phyloP scores from a whole-genome alignment of 192 early-diverging fungal genomes.

The Rhizophagus clarus region DNA sequence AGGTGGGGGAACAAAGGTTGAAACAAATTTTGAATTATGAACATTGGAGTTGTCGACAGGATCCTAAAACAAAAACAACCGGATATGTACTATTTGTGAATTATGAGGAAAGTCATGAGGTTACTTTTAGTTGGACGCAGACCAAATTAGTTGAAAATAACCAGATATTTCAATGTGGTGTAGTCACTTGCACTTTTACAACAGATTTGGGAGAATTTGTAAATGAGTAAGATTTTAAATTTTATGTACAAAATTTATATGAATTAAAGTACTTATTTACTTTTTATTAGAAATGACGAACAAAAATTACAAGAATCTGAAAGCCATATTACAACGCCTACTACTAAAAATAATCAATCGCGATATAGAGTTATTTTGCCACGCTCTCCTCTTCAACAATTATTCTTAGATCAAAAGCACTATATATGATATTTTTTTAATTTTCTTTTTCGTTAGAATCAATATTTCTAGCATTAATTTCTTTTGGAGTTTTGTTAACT shows the following conservation, averaged over 20 bases:
- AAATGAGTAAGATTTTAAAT: not conserved
- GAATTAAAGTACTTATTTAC: no score
- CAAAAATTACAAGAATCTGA: no score
- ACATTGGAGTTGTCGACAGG: not conserved
- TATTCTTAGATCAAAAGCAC: not conserved
- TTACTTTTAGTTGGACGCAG: not conserved
- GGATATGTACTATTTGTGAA: not conserved
- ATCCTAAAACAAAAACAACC: not conserved
- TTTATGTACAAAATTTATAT: no score
- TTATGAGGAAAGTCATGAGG: not conserved
- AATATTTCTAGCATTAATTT: slow-evolving; percentile 11
- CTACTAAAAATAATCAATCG: no score
- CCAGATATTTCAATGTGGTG: not conserved
- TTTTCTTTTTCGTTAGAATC: not conserved
- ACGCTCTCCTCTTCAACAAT: not conserved
- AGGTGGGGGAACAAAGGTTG: not conserved
- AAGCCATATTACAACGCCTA: no score
- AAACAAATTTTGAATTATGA: not conserved
- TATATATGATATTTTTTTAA: not conserved
- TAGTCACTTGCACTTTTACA: not conserved
- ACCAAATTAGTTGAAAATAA: not conserved
- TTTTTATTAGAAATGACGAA: no score
- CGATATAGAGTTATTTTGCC: no score
- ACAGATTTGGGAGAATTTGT: not conserved
- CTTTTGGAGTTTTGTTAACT: slow-evolving; percentile 8